A percentile compares a stretch with the other conserved stretches of the same genome.
Evolutionary conservation across 2,329 filamentous ascomycete genomes (phyloP).

Genomic region (Colletotrichum endophyticum): DNA sequence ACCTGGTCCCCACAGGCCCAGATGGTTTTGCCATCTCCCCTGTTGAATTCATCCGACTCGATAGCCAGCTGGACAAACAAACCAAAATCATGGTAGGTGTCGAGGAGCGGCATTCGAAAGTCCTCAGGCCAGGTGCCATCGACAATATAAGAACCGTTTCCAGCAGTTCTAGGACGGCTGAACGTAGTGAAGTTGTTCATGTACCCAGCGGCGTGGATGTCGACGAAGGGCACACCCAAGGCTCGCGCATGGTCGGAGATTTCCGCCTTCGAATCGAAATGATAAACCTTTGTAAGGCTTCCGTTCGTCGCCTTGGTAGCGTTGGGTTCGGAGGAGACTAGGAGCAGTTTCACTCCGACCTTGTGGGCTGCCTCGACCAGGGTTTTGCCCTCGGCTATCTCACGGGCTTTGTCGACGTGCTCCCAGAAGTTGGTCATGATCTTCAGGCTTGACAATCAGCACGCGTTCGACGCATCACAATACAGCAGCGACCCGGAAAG

Average conservation of each 20-base stretch:
- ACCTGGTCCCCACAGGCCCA: not conserved
- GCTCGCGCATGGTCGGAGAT: not conserved
- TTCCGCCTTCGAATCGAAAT: not conserved
- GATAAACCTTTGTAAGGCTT: not conserved
- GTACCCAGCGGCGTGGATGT: not conserved
- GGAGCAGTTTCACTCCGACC: not conserved
- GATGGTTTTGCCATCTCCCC: not conserved
- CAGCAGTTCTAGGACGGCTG: not conserved
- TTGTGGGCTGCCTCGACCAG: not conserved
- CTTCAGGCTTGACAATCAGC: not conserved
- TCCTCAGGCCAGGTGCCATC: not conserved
- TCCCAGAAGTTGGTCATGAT: not conserved
- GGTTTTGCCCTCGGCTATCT: not conserved
- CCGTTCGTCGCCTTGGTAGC: not conserved
- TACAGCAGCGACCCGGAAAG: not conserved
- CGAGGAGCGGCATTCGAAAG: not conserved
- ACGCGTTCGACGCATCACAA: not conserved
- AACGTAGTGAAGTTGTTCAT: not conserved
- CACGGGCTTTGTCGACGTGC: not conserved
- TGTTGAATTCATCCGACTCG: not conserved
- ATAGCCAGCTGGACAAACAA: not conserved
- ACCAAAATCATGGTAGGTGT: not conserved
- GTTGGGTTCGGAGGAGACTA: not conserved
- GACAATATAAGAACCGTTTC: not conserved
- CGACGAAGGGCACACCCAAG: not conserved